Conservation (phyloP, 1,284 basidiomycete genomes). For the Cystobasidium sp. region DNA sequence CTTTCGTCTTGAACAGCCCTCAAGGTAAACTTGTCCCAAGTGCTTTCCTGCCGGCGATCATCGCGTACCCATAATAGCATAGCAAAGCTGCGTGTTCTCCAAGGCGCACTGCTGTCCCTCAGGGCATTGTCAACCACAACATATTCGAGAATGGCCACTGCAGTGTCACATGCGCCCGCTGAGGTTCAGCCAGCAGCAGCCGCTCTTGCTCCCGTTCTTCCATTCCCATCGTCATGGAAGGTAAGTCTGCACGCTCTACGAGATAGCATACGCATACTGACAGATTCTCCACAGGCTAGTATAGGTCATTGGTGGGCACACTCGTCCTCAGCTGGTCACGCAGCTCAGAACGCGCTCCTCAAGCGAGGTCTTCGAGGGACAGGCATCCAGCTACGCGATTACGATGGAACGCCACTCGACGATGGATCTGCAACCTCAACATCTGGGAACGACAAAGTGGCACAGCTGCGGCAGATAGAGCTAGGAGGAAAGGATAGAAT, state of each 20-base stretch:
- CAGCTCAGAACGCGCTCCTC: constrained; percentile 40
- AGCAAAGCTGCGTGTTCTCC: neutral
- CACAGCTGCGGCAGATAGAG: constrained; percentile 26
- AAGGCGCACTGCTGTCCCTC: constrained; percentile 7
- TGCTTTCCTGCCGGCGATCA: constrained; percentile 3
- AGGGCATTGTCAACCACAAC: constrained; percentile 18
- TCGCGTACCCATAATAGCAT: neutral
- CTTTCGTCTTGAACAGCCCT: no score
- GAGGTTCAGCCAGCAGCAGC: constrained; percentile 9
- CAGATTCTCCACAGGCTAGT: constrained; percentile 16
- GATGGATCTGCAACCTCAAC: neutral
- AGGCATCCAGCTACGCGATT: constrained; percentile 39
- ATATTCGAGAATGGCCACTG: constrained; percentile 16
- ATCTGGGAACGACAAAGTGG: constrained; percentile 25
- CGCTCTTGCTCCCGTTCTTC: constrained; percentile 6
- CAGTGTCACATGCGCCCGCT: constrained; percentile 6
- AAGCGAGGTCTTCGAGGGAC: constrained; percentile 37
- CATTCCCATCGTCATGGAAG: constrained; percentile 43
- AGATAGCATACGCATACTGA: neutral
- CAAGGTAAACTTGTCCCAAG: neutral
- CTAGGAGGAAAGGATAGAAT: constrained; percentile 13
- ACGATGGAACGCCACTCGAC: constrained; percentile 23
- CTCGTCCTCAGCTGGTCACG: constrained; percentile 4
- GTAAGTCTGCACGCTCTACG: neutral
- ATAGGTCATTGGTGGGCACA: constrained; percentile 37